These are phyloP conservation scores for Yarrowia sp. DNA, from an alignment of 805 yeast species.

Conservation along the genomic window DNA sequence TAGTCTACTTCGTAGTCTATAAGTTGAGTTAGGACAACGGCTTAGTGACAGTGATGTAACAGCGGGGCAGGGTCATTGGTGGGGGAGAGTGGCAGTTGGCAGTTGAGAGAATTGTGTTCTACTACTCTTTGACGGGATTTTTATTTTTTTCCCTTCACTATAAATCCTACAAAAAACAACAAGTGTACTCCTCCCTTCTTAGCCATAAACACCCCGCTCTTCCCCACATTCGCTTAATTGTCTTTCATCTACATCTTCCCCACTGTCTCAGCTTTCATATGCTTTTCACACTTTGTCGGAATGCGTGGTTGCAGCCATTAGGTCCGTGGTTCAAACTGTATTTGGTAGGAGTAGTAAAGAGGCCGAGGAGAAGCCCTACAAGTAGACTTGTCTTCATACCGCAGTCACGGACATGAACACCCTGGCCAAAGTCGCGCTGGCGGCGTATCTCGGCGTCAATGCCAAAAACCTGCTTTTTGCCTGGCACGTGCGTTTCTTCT, in stretches of 20 bases:
- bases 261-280: conserved; percentile 36
- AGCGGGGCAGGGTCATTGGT: too few relatives aligned
- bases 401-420: background rate
- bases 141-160: too few relatives aligned
- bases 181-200: too few relatives aligned
- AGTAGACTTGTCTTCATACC: background rate
- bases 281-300: background rate
- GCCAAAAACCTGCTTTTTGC: conserved; percentile 74
- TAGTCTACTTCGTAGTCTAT: too few relatives aligned
- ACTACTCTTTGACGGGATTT: too few relatives aligned
- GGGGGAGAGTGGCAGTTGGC: too few relatives aligned
- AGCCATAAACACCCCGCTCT: too few relatives aligned
- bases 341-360: background rate
- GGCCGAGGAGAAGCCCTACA: background rate
- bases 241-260: background rate
- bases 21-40: too few relatives aligned
- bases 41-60: too few relatives aligned
- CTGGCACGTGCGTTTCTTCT: conserved; percentile 69
- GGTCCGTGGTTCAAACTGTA: conserved; percentile 8
- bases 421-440: conserved; percentile 31
- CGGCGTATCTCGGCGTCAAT: conserved; percentile 50
- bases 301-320: conserved; percentile 26
- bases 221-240: background rate
- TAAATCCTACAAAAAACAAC: too few relatives aligned
- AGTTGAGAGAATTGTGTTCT: too few relatives aligned